Conservation (phyloP, 768 basidiomycete genomes). For the Boletus sp. region DNA sequence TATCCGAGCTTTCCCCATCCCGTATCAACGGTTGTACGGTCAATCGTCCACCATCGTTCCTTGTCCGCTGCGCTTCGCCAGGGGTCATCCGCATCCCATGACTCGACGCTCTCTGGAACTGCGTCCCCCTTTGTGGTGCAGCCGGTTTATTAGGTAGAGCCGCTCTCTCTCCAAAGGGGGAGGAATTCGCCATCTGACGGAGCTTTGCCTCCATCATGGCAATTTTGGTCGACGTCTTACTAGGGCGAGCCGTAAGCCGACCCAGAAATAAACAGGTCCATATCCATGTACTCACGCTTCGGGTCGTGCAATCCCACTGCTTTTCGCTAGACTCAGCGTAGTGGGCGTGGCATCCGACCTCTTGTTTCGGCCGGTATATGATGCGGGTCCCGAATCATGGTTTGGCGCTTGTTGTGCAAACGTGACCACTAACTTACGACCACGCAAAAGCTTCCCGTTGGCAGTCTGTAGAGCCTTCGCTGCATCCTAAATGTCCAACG, state of each 20-base stretch:
- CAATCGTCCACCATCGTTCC: background rate
- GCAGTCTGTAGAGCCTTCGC: conserved; percentile 67
- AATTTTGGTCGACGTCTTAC: conserved; percentile 83
- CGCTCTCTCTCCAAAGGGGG: conserved; percentile 18
- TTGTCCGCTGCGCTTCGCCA: background rate
- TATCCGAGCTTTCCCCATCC: conserved; percentile 16
- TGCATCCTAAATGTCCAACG: conserved; percentile 65
- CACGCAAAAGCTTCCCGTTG: conserved; percentile 79
- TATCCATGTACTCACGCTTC: conserved; percentile 39
- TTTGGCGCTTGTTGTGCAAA: conserved; percentile 81
- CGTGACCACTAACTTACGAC: conserved; percentile 87
- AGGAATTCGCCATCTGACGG: conserved; percentile 59
- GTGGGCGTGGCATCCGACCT: conserved; percentile 72
- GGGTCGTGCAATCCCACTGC: conserved; percentile 46
- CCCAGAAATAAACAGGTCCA: background rate
- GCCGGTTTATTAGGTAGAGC: conserved; percentile 23
- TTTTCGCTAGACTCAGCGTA: conserved; percentile 84
- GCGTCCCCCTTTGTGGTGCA: background rate
- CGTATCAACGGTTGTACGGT: background rate
- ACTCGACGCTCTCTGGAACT: background rate
- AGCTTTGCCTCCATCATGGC: conserved; percentile 96
- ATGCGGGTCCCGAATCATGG: conserved; percentile 27
- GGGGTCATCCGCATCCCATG: background rate
- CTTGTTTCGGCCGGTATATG: conserved; percentile 35
- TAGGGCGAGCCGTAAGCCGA: conserved; percentile 10